Percentiles rank a stretch among this genome's conserved stretches.
phyloP scores from a whole-genome alignment of 306 rosid species.

The Ammopiptanthus mongolicus region DNA sequence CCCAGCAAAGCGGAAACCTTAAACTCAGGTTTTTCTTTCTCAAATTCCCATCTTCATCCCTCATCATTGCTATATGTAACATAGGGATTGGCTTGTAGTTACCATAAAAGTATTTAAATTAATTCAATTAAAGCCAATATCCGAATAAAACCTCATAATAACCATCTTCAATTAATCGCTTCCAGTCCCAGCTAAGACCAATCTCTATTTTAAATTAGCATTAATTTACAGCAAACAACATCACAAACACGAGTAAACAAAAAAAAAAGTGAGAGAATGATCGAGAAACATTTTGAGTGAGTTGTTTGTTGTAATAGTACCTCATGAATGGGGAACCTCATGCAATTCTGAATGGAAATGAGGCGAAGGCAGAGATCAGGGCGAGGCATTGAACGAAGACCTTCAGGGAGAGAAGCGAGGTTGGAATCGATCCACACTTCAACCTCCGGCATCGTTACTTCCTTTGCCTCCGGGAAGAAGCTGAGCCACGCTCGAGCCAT shows the following conservation, averaged over 20 bases:
- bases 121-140: neutral
- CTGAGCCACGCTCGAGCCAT: conserved; percentile 96
- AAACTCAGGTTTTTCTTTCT: neutral
- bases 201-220: neutral
- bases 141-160: neutral
- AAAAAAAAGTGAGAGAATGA: neutral
- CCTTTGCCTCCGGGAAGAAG: conserved; percentile 77
- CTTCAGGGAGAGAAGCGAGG: conserved; percentile 57
- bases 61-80: neutral
- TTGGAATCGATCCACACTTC: conserved; percentile 92
- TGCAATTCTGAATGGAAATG: conserved; percentile 74
- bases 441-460: conserved; percentile 71
- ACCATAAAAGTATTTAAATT: too few species aligned
- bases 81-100: neutral
- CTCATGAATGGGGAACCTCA: conserved; percentile 52
- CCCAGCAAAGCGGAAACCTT: neutral
- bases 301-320: neutral
- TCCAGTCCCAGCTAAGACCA: neutral
- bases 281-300: too few species aligned
- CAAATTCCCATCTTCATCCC: neutral
- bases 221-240: neutral
- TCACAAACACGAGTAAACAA: neutral
- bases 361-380: conserved; percentile 72
- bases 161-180: neutral
- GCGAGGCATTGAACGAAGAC: conserved; percentile 86